These are phyloP conservation scores for Chytridium lagenaria DNA, from an alignment of 371 early-diverging fungal species.

Conservation along the genomic window DNA sequence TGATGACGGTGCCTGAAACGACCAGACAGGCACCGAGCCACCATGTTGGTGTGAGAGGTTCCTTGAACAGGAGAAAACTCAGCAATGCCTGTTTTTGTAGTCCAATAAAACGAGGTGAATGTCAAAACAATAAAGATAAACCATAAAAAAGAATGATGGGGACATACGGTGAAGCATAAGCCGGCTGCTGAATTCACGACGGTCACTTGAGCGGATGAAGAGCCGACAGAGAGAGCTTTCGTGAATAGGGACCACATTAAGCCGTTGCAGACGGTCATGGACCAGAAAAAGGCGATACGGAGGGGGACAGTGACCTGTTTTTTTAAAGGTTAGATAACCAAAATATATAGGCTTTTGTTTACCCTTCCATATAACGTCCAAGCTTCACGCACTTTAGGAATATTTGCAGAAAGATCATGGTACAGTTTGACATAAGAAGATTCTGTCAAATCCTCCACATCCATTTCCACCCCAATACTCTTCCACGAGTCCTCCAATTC, in stretches of 20 bases:
- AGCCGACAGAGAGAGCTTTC: background rate
- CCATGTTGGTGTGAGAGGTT: conserved; percentile 4
- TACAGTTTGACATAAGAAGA: too few relatives aligned
- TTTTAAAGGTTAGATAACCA: too few relatives aligned
- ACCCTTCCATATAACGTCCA: too few relatives aligned
- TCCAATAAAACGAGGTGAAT: background rate
- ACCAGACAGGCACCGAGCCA: conserved; percentile 9
- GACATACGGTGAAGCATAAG: background rate
- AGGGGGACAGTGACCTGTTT: background rate
- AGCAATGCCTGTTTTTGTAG: conserved; percentile 1
- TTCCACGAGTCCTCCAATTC: too few relatives aligned
- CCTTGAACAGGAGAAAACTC: background rate
- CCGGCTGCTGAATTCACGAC: conserved; percentile 2
- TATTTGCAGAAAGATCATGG: too few relatives aligned
- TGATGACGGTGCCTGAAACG: background rate
- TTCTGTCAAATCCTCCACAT: too few relatives aligned
- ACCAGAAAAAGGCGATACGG: conserved; percentile 4
- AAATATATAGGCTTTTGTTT: too few relatives aligned
- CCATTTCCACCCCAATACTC: too few relatives aligned
- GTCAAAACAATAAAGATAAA: background rate
- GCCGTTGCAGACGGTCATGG: conserved; percentile 8
- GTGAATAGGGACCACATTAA: conserved; percentile 11
- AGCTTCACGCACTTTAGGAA: too few relatives aligned
- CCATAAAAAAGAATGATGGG: background rate
- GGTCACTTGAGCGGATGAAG: conserved; percentile 12